phyloP scores from a whole-genome alignment of 2,329 filamentous ascomycete species.

The Thermochaetoides dissita region DNA sequence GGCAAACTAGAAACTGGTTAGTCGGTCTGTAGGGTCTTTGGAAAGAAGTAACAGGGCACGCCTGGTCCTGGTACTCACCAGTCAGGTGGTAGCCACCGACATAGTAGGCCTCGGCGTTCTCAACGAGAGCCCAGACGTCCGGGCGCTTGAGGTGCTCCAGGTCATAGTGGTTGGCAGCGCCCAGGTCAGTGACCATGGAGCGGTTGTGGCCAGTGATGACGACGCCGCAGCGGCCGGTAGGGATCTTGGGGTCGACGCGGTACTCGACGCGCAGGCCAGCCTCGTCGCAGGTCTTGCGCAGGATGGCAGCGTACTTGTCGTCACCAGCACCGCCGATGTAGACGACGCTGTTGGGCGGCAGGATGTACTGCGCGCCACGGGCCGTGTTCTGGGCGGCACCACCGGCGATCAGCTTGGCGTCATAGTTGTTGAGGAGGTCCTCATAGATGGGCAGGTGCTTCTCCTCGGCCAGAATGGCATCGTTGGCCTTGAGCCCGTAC shows the following conservation, averaged over 20 bases:
- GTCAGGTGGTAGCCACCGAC: slow-evolving; percentile 96
- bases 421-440: slow-evolving; percentile 80
- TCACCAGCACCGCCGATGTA: slow-evolving; percentile 90
- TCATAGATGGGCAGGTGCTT: slow-evolving; percentile 86
- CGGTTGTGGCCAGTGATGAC: slow-evolving; percentile 96
- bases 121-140: slow-evolving; percentile 80
- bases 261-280: slow-evolving; percentile 91
- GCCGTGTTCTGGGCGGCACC: slow-evolving; percentile 97
- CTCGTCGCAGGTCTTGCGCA: slow-evolving; percentile 71
- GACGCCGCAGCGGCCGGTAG: slow-evolving; percentile 88
- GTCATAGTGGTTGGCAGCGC: slow-evolving; percentile 94
- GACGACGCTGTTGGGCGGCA: slow-evolving; percentile 75
- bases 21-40: background rate
- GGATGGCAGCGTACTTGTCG: slow-evolving; percentile 87
- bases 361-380: slow-evolving; percentile 90
- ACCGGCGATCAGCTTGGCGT: slow-evolving; percentile 88
- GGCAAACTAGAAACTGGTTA: slow-evolving; percentile 47
- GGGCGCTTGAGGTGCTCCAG: slow-evolving; percentile 82
- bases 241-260: slow-evolving; percentile 68
- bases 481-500: slow-evolving; percentile 88
- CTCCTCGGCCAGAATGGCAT: slow-evolving; percentile 89
- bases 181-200: slow-evolving; percentile 87
- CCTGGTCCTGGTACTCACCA: slow-evolving; percentile 20
- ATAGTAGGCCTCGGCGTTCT: slow-evolving; percentile 81
- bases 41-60: no score